phyloP scores from a whole-genome alignment of 768 basidiomycete genomes.

The Tephrocybe sp. region DNA sequence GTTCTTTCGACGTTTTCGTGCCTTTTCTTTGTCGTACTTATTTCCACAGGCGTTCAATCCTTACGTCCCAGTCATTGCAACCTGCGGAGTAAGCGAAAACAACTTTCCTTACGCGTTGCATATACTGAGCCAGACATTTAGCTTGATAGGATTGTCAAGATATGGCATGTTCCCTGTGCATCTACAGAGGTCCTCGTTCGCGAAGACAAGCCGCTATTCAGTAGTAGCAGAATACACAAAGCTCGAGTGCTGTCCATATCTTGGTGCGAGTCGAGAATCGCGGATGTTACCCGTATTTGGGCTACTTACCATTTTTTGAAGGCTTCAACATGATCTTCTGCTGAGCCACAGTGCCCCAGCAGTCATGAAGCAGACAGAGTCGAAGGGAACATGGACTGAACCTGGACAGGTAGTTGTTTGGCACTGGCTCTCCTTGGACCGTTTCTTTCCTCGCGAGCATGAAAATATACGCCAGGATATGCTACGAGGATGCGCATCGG shows the following conservation, averaged over 20 bases:
- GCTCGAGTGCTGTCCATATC: conserved; percentile 61
- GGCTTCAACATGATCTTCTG: conserved; percentile 59
- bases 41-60: conserved; percentile 65
- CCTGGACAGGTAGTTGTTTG: conserved; percentile 60
- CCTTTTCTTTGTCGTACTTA: conserved; percentile 4
- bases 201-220: conserved; percentile 79
- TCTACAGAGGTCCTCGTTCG: conserved; percentile 41
- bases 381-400: conserved; percentile 31
- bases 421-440: conserved; percentile 66
- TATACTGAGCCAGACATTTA: conserved; percentile 24
- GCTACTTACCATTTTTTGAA: conserved; percentile 23
- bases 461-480: conserved; percentile 31
- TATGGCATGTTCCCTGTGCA: conserved; percentile 60
- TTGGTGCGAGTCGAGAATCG: conserved; percentile 42
- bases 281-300: not conserved
- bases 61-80: conserved; percentile 63
- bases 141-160: conserved; percentile 76
- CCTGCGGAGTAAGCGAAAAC: conserved; percentile 62
- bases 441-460: conserved; percentile 58
- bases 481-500: conserved; percentile 61
- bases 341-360: conserved; percentile 55
- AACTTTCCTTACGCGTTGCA: not conserved
- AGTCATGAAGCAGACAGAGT: conserved; percentile 35
- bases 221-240: conserved; percentile 63
- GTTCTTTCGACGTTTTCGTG: conserved; percentile 34